Conservation (phyloP, 1,284 basidiomycete species). For the Cystobasidiaceae sp. region DNA sequence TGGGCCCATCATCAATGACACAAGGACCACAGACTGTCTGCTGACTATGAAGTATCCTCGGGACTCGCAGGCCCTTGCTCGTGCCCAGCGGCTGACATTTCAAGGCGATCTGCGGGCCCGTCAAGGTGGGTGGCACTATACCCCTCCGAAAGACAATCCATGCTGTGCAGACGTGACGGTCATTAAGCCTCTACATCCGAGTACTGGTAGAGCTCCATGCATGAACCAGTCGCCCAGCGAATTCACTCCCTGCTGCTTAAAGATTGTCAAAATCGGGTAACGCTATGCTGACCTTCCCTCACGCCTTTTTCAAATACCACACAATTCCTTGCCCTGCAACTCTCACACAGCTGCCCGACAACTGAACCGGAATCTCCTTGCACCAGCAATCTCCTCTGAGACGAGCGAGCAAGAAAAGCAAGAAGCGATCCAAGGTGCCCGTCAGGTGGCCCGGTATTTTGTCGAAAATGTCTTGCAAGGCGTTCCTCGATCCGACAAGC, state of each 20-base stretch:
- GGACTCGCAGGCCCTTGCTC: slow-evolving; percentile 13
- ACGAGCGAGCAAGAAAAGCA: slow-evolving; percentile 1
- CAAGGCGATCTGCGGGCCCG: slow-evolving; percentile 21
- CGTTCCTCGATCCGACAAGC: not conserved
- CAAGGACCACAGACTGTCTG: too few relatives aligned
- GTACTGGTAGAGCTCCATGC: too few relatives aligned
- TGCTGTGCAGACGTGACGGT: too few relatives aligned
- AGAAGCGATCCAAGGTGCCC: slow-evolving; percentile 4
- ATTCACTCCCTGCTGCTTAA: too few relatives aligned
- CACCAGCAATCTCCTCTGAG: not conserved
- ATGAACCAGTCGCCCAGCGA: too few relatives aligned
- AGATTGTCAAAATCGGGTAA: too few relatives aligned
- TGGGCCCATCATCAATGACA: too few relatives aligned
- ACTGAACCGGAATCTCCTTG: slow-evolving; percentile 15
- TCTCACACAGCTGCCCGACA: slow-evolving; percentile 18
- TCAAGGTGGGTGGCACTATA: not conserved
- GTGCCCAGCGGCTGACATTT: slow-evolving; percentile 20
- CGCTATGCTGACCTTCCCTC: too few relatives aligned
- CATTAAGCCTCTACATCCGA: too few relatives aligned
- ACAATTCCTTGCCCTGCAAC: too few relatives aligned
- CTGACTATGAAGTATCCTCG: not conserved
- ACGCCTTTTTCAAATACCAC: too few relatives aligned
- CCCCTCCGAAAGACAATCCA: too few relatives aligned
- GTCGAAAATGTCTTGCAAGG: slow-evolving; percentile 28
- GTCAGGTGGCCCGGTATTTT: slow-evolving; percentile 23